Conservation (phyloP, 1,284 basidiomycete genomes). For the Cerioporus squamosus region DNA sequence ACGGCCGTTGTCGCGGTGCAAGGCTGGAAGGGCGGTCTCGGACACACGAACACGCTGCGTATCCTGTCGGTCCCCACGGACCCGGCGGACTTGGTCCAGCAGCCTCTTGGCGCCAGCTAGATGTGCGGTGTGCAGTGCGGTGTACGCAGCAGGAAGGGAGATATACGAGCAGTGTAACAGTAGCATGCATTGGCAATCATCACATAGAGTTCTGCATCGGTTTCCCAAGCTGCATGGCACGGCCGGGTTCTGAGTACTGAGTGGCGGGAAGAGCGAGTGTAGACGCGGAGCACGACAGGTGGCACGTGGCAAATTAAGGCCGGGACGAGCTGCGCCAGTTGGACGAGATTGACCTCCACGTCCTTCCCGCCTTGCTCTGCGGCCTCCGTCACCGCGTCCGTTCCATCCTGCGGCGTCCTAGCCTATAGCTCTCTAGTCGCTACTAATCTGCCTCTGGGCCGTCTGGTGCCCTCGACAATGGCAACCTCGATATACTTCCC, state of each 20-base stretch:
- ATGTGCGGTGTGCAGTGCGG: not conserved
- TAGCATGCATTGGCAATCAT: constrained; percentile 12
- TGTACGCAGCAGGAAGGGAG: constrained; percentile 7
- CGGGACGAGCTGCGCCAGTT: not conserved
- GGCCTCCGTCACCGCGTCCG: not conserved
- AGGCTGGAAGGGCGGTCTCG: constrained; percentile 98
- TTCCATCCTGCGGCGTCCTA: constrained; percentile 18
- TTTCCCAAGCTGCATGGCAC: too few species aligned
- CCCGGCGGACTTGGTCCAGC: constrained; percentile 79
- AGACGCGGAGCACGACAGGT: not conserved
- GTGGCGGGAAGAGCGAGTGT: not conserved
- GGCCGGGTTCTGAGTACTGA: not conserved
- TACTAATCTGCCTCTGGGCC: constrained; percentile 7
- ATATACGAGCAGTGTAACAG: constrained; percentile 23
- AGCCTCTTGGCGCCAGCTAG: constrained; percentile 54
- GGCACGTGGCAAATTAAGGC: constrained; percentile 8
- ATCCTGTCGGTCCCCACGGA: constrained; percentile 87
- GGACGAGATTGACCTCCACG: constrained; percentile 8
- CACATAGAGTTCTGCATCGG: constrained; percentile 10
- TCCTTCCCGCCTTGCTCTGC: constrained; percentile 3
- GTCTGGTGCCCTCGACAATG: constrained; percentile 39
- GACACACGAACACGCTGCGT: constrained; percentile 88
- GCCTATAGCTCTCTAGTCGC: constrained; percentile 25
- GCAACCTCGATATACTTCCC: constrained; percentile 52
- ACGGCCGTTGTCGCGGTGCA: constrained; percentile 95